Percentiles rank a stretch among this genome's conserved stretches.
These are phyloP conservation scores for Hanseniaspora vineae DNA, from an alignment of 805 yeast species.

Conservation along the genomic window DNA sequence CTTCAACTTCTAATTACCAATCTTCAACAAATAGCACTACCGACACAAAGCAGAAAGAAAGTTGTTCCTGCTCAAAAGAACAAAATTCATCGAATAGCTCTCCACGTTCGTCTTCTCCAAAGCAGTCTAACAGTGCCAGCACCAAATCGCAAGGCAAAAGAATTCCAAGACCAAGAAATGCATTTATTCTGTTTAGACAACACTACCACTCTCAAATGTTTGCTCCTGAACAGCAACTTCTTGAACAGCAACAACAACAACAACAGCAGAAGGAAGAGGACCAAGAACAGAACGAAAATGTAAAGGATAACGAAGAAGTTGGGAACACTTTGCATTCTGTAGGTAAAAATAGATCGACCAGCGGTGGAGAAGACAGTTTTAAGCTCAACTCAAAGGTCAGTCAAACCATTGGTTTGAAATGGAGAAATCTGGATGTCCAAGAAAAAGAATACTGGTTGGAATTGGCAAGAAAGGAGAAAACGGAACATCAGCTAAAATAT, in stretches of 20 bases:
- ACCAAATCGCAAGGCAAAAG: slow-evolving; percentile 3
- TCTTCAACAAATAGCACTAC: no score
- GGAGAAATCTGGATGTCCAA: slow-evolving; percentile 30
- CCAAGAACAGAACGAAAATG: no score
- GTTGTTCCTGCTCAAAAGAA: no score
- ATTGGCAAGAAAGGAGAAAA: slow-evolving; percentile 74
- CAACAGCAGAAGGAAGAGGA: no score
- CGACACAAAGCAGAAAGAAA: no score
- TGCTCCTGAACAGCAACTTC: background rate
- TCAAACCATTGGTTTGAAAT: slow-evolving; percentile 40
- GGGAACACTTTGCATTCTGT: background rate
- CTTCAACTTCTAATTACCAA: no score
- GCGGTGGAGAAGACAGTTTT: slow-evolving; percentile 27
- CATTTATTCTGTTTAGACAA: slow-evolving; percentile 76
- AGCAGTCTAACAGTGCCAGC: no score
- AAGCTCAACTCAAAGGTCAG: slow-evolving; percentile 29
- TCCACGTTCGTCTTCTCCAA: no score
- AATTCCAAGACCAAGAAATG: slow-evolving; percentile 78
- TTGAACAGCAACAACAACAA: no score
- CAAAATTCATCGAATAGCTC: no score
- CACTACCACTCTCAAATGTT: slow-evolving; percentile 46
- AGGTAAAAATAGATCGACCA: background rate
- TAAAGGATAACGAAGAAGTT: no score
- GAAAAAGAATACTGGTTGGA: slow-evolving; percentile 73
- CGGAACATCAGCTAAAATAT: slow-evolving; percentile 66